Percentiles rank a stretch among this genome's conserved stretches.
phyloP scores from a whole-genome alignment of 1,284 basidiomycete genomes.

The Ceratobasidium sp. region DNA sequence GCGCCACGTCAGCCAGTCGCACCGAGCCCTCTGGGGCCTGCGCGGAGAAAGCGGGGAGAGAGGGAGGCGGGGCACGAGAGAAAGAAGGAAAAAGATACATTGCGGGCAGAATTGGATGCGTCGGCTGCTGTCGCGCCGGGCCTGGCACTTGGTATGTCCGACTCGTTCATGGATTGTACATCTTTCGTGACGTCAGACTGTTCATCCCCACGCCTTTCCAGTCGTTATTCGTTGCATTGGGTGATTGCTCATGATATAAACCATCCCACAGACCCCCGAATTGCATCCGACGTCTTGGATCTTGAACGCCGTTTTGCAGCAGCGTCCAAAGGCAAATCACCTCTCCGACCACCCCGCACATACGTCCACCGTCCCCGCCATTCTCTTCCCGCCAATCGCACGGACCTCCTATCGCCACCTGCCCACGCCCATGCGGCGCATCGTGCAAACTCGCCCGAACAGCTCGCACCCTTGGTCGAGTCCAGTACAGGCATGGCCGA shows the following conservation, averaged over 20 bases:
- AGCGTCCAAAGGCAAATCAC: slow-evolving; percentile 40
- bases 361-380: slow-evolving; percentile 27
- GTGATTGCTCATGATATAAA: neutral
- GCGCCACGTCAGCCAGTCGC: slow-evolving; percentile 2
- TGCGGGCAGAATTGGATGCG: slow-evolving; percentile 41
- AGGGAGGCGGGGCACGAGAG: slow-evolving; percentile 22
- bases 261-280: slow-evolving; percentile 31
- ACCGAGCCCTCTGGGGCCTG: slow-evolving; percentile 22
- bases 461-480: neutral
- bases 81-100: slow-evolving; percentile 23
- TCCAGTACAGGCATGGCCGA: slow-evolving; percentile 1
- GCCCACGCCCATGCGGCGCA: neutral
- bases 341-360: slow-evolving; percentile 13
- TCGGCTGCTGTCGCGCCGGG: slow-evolving; percentile 34
- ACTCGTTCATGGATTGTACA: slow-evolving; percentile 2
- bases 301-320: slow-evolving; percentile 42
- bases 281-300: slow-evolving; percentile 34
- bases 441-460: slow-evolving; percentile 1
- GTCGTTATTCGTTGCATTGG: neutral
- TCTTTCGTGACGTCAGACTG: slow-evolving; percentile 7
- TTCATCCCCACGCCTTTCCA: slow-evolving; percentile 7
- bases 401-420: neutral
- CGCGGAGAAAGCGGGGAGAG: slow-evolving; percentile 38
- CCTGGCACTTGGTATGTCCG: slow-evolving; percentile 31
- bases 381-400: slow-evolving; percentile 28